phyloP scores from a whole-genome alignment of 1,284 basidiomycete species.

The Porodaedalea pini region DNA sequence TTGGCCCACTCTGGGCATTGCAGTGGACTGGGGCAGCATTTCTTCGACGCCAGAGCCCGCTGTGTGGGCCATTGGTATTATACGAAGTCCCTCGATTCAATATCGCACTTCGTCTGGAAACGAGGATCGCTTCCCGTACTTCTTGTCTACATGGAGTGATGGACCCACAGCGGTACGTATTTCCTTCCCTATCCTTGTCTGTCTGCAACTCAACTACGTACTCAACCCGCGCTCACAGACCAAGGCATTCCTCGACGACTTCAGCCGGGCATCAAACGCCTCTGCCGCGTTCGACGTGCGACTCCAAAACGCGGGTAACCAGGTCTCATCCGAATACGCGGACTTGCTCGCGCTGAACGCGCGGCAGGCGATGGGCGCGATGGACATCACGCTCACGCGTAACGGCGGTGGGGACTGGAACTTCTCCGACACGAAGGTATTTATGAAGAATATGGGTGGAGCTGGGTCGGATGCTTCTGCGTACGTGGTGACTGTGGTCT shows the following conservation, averaged over 20 bases:
- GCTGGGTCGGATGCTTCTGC: not conserved
- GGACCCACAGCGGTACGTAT: slow-evolving; percentile 27
- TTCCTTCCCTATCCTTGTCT: not conserved
- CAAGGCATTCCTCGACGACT: slow-evolving; percentile 37
- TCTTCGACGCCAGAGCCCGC: slow-evolving; percentile 27
- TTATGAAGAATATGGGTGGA: slow-evolving; percentile 21
- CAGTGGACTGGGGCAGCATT: slow-evolving; percentile 31
- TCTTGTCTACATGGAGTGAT: slow-evolving; percentile 28
- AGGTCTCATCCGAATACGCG: slow-evolving; percentile 34
- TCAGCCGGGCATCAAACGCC: slow-evolving; percentile 29
- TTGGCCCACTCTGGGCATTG: slow-evolving; percentile 36
- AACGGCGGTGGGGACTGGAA: slow-evolving; percentile 29
- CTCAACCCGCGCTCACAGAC: slow-evolving; percentile 27
- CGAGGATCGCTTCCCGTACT: slow-evolving; percentile 33
- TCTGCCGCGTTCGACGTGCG: slow-evolving; percentile 36
- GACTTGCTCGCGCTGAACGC: slow-evolving; percentile 38
- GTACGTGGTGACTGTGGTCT: too few relatives aligned
- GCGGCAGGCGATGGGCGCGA: slow-evolving; percentile 38
- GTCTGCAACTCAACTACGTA: not conserved
- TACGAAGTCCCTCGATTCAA: slow-evolving; percentile 39
- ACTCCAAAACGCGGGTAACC: slow-evolving; percentile 30
- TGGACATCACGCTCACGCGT: slow-evolving; percentile 38
- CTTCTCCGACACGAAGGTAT: slow-evolving; percentile 22
- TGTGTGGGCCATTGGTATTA: slow-evolving; percentile 40
- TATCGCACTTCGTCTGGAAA: slow-evolving; percentile 28